phyloP scores from a whole-genome alignment of 371 early-diverging fungal genomes.

The Mortierella polycephala region DNA sequence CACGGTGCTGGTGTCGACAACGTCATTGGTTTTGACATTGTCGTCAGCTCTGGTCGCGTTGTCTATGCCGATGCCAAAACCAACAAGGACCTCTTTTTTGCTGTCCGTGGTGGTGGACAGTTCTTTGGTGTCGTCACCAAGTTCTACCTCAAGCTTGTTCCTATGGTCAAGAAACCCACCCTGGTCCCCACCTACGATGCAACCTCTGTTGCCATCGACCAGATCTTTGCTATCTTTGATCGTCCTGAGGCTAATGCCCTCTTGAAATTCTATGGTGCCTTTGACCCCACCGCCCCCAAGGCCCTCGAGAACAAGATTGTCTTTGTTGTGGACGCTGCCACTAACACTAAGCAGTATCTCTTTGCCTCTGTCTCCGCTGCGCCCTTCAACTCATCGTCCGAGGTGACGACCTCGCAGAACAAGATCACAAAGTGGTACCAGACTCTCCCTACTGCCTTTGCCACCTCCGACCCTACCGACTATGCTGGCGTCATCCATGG shows the following conservation, averaged over 20 bases:
- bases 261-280: constrained; percentile 35
- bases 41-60: constrained; percentile 59
- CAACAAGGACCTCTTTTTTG: constrained; percentile 68
- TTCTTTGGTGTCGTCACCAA: constrained; percentile 66
- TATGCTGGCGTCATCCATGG: constrained; percentile 40
- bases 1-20: constrained; percentile 62
- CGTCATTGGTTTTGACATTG: constrained; percentile 60
- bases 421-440: constrained; percentile 46
- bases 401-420: constrained; percentile 37
- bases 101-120: constrained; percentile 69
- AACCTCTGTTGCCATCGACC: constrained; percentile 34
- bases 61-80: constrained; percentile 55
- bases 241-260: constrained; percentile 48
- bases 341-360: constrained; percentile 50
- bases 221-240: constrained; percentile 54
- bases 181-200: constrained; percentile 41
- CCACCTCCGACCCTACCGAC: constrained; percentile 41
- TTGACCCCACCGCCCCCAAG: constrained; percentile 42
- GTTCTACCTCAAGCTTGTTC: constrained; percentile 42
- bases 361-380: constrained; percentile 48
- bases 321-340: constrained; percentile 38
- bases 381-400: constrained; percentile 38
- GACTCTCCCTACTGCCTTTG: constrained; percentile 46
- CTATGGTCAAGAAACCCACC: constrained; percentile 44
- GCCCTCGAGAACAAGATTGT: constrained; percentile 52